Evolutionary conservation across 1,284 basidiomycete species (phyloP).

Genomic region (Marasmius fiardii): DNA sequence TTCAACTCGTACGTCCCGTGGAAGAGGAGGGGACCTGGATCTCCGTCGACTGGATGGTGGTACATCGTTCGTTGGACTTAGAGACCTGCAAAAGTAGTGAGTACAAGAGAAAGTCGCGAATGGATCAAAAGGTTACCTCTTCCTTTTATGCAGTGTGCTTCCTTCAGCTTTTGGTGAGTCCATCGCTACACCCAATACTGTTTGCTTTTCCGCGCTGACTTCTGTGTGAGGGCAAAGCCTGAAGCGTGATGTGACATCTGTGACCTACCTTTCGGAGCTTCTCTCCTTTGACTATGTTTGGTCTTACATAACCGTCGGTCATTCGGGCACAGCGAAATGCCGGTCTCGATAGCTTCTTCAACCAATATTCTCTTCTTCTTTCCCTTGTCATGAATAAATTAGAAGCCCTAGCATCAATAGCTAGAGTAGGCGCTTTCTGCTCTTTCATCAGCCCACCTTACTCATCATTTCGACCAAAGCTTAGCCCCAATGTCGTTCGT

Average conservation of each 20-base stretch:
- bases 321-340: neutral
- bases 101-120: neutral
- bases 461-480: slow-evolving; percentile 32
- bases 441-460: neutral
- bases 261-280: neutral
- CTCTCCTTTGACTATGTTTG: neutral
- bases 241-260: neutral
- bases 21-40: slow-evolving; percentile 44
- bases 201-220: slow-evolving; percentile 47
- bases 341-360: neutral
- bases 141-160: slow-evolving; percentile 45
- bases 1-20: slow-evolving; percentile 49
- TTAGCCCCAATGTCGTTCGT: slow-evolving; percentile 61
- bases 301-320: neutral
- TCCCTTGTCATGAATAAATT: slow-evolving; percentile 38
- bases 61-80: slow-evolving; percentile 45
- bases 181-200: slow-evolving; percentile 23
- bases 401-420: slow-evolving; percentile 46
- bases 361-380: neutral
- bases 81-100: slow-evolving; percentile 39
- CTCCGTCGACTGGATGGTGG: slow-evolving; percentile 63
- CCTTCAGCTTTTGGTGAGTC: slow-evolving; percentile 32
- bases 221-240: slow-evolving; percentile 20
- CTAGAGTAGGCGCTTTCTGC: slow-evolving; percentile 39
- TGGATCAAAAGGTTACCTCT: slow-evolving; percentile 40